phyloP scores from a whole-genome alignment of 176 grass and related monocot genomes.

The Tillandsia leiboldiana region DNA sequence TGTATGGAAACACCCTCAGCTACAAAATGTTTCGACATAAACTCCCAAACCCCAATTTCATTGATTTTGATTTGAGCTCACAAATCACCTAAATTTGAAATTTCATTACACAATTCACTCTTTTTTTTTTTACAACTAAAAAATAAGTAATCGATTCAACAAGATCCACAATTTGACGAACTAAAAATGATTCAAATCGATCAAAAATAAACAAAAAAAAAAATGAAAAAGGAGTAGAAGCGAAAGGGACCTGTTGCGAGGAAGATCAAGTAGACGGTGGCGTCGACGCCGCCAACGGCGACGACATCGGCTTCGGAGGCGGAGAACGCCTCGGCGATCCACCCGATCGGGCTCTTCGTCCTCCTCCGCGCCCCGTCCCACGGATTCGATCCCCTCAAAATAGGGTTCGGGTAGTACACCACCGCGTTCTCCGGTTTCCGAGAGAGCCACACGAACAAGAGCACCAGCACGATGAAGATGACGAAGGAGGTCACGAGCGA shows the following conservation, averaged over 20 bases:
- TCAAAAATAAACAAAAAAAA: not conserved
- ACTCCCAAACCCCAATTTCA: too few relatives aligned
- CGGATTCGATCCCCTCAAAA: slow-evolving; percentile 62
- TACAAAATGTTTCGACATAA: too few relatives aligned
- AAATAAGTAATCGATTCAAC: too few relatives aligned
- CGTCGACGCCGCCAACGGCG: slow-evolving; percentile 58
- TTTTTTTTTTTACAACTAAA: too few relatives aligned
- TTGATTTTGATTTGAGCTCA: too few relatives aligned
- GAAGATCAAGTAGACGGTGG: slow-evolving; percentile 80
- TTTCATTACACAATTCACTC: too few relatives aligned
- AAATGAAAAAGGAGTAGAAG: not conserved
- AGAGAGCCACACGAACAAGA: slow-evolving; percentile 70
- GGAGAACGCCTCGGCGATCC: slow-evolving; percentile 43
- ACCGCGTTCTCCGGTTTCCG: slow-evolving; percentile 61
- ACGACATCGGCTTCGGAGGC: slow-evolving; percentile 62
- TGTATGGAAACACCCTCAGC: too few relatives aligned
- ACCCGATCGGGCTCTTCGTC: slow-evolving; percentile 47
- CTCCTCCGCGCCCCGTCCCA: slow-evolving; percentile 33
- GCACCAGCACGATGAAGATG: slow-evolving; percentile 57
- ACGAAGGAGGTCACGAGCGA: slow-evolving; percentile 69
- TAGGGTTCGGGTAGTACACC: slow-evolving; percentile 71
- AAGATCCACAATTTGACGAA: too few relatives aligned
- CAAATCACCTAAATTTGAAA: too few relatives aligned
- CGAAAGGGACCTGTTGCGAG: slow-evolving; percentile 49
- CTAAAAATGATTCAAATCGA: too few relatives aligned